Percentiles rank a stretch among this genome's conserved stretches.
phyloP scores from a whole-genome alignment of 495 filamentous ascomycete genomes.

The Pyronema omphalodes region DNA sequence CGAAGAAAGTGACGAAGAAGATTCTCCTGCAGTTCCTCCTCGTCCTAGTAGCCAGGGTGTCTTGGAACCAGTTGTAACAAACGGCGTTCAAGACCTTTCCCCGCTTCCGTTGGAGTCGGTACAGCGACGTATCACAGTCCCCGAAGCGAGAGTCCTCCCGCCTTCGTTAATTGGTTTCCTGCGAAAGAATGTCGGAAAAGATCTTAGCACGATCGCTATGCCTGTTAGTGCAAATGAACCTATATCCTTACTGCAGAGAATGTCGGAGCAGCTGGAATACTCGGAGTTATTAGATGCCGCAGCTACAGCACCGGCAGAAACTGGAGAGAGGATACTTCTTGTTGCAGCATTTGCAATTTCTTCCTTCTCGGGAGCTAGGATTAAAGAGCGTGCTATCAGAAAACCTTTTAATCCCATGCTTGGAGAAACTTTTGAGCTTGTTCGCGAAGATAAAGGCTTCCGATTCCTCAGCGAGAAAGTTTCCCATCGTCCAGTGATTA shows the following conservation, averaged over 20 bases:
- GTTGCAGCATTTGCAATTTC: constrained; percentile 84
- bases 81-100: constrained; percentile 27
- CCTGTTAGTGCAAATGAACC: constrained; percentile 94
- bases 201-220: constrained; percentile 90
- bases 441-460: constrained; percentile 69
- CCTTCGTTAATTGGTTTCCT: constrained; percentile 85
- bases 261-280: constrained; percentile 81
- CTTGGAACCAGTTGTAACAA: background rate
- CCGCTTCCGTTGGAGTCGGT: constrained; percentile 58
- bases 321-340: constrained; percentile 55
- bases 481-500: constrained; percentile 71
- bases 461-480: constrained; percentile 88
- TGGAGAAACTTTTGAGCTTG: constrained; percentile 85
- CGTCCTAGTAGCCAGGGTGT: background rate
- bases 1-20: constrained; percentile 32
- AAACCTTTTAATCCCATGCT: constrained; percentile 98
- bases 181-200: constrained; percentile 95
- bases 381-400: constrained; percentile 77
- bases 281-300: constrained; percentile 64
- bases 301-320: constrained; percentile 33
- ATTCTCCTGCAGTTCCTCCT: background rate
- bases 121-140: constrained; percentile 49
- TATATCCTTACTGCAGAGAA: constrained; percentile 66
- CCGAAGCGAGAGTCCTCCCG: constrained; percentile 52
- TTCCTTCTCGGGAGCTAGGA: constrained; percentile 54